Percentiles rank a stretch among this genome's conserved stretches.
These are phyloP conservation scores for Wickerhamiella slavikovae DNA, from an alignment of 805 yeast species.

Conservation along the genomic window DNA sequence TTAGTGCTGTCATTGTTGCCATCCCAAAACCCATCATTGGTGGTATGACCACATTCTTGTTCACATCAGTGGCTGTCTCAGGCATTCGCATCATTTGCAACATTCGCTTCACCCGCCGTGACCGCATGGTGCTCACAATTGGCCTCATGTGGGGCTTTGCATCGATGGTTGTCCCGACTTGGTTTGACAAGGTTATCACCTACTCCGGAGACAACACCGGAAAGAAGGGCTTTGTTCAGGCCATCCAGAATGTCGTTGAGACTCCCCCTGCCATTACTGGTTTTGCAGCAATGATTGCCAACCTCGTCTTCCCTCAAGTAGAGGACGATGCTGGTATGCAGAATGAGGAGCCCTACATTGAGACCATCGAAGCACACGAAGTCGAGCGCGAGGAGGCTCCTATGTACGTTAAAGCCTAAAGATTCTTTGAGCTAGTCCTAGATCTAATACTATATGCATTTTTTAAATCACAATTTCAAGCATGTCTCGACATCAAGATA, in stretches of 20 bases:
- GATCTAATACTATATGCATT: too few relatives aligned
- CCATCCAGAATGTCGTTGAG: constrained; percentile 48
- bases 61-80: constrained; percentile 57
- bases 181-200: constrained; percentile 47
- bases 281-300: constrained; percentile 37
- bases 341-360: too few relatives aligned
- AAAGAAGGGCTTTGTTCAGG: constrained; percentile 41
- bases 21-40: constrained; percentile 68
- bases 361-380: neutral
- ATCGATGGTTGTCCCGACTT: constrained; percentile 37
- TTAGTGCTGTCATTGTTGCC: constrained; percentile 73
- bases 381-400: neutral
- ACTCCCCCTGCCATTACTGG: constrained; percentile 59
- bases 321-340: constrained; percentile 7
- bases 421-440: too few relatives aligned
- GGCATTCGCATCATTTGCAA: constrained; percentile 45
- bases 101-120: constrained; percentile 41
- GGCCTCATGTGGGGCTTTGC: constrained; percentile 48
- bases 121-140: constrained; percentile 50
- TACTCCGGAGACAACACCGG: constrained; percentile 40
- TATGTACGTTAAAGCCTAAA: too few relatives aligned
- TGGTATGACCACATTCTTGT: constrained; percentile 68
- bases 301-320: constrained; percentile 42
- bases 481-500: too few relatives aligned
- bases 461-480: too few relatives aligned